Conservation (phyloP, 305 asterid genomes). For the Fraxinus platypoda region DNA sequence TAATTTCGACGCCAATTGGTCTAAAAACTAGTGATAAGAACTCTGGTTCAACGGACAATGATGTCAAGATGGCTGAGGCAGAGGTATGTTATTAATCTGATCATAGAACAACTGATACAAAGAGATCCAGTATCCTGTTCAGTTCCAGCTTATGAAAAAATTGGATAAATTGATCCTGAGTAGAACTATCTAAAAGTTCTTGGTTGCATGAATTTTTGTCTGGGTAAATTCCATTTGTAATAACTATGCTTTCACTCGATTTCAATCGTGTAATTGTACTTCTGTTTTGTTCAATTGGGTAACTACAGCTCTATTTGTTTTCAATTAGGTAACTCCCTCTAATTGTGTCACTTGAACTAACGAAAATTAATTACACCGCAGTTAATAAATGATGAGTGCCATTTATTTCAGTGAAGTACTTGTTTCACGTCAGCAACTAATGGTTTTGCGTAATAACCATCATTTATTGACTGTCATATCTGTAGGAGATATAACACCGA, state of each 20-base stretch:
- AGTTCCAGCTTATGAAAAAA: background rate
- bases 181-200: background rate
- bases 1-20: slow-evolving; percentile 29
- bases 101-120: slow-evolving; percentile 14
- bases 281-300: too few species aligned
- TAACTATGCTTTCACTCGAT: background rate
- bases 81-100: slow-evolving; percentile 49
- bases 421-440: background rate
- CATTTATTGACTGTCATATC: too few species aligned
- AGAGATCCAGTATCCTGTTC: background rate
- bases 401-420: background rate
- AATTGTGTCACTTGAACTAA: too few species aligned
- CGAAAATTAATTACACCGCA: too few species aligned
- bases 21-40: slow-evolving; percentile 60
- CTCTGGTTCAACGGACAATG: slow-evolving; percentile 51
- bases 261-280: background rate
- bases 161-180: background rate
- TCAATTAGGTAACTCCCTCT: too few species aligned
- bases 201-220: background rate
- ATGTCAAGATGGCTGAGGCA: slow-evolving; percentile 79
- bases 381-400: background rate
- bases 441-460: too few species aligned
- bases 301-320: too few species aligned
- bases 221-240: background rate
- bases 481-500: too few species aligned